Evolutionary conservation across 108 stramenopile genomes (phyloP).

Genomic region (Mediolabrus comicus): DNA sequence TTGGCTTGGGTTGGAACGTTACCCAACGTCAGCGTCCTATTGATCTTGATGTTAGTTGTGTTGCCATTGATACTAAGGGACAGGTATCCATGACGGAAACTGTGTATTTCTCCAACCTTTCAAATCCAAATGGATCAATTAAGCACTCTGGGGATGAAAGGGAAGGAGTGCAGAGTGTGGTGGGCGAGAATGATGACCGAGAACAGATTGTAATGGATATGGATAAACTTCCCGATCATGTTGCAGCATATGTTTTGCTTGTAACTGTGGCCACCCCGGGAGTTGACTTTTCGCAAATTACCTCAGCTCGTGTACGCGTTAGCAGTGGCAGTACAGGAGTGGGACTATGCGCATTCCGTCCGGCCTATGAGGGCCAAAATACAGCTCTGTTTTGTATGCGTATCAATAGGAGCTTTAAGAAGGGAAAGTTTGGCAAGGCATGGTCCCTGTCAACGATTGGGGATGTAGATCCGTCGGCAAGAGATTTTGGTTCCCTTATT

Average conservation of each 20-base stretch:
- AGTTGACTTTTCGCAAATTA: slow-evolving; percentile 35
- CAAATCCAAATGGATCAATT: slow-evolving; percentile 53
- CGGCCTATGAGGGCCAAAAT: slow-evolving; percentile 23
- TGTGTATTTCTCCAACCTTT: slow-evolving; percentile 50
- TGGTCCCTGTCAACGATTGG: slow-evolving; percentile 50
- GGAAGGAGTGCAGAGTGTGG: slow-evolving; percentile 17
- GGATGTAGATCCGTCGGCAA: slow-evolving; percentile 33
- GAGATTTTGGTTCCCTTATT: slow-evolving; percentile 53
- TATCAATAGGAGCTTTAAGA: slow-evolving; percentile 15
- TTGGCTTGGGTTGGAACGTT: slow-evolving; percentile 51
- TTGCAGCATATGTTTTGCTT: slow-evolving; percentile 41
- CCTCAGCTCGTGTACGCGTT: slow-evolving; percentile 38
- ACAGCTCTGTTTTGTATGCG: slow-evolving; percentile 47
- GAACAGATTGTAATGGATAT: slow-evolving; percentile 44
- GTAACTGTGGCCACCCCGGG: slow-evolving; percentile 49
- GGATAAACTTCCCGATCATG: slow-evolving; percentile 23
- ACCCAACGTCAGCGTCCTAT: slow-evolving; percentile 13
- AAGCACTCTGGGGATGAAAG: slow-evolving; percentile 45
- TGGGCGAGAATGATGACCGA: slow-evolving; percentile 27
- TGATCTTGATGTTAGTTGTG: slow-evolving; percentile 49
- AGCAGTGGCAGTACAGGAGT: slow-evolving; percentile 8
- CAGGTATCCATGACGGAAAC: slow-evolving; percentile 43
- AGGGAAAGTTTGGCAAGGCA: slow-evolving; percentile 1
- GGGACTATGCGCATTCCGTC: slow-evolving; percentile 30
- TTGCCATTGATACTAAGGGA: slow-evolving; percentile 40